phyloP scores from a whole-genome alignment of 2,329 filamentous ascomycete genomes.

The Trichoderma koningii region DNA sequence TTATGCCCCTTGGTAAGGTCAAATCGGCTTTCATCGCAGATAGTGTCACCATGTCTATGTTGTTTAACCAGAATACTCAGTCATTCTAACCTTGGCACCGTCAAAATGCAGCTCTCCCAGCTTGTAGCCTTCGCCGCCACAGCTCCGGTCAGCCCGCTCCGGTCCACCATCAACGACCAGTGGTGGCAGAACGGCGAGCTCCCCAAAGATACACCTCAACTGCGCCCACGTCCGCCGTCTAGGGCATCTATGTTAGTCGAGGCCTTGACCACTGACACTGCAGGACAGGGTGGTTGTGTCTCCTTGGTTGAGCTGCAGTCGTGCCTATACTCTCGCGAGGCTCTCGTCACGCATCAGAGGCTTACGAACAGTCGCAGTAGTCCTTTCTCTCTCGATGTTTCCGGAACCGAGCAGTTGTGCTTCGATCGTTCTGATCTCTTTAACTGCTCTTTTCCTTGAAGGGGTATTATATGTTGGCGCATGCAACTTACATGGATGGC shows the following conservation, averaged over 20 bases:
- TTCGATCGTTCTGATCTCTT: no score
- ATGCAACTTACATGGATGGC: no score
- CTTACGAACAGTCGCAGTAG: not conserved
- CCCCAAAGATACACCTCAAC: not conserved
- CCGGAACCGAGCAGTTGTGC: no score
- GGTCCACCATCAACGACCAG: not conserved
- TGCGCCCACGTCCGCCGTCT: not conserved
- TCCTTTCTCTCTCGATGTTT: not conserved
- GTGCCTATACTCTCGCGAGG: not conserved
- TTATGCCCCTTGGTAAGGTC: no score
- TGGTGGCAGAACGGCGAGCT: not conserved
- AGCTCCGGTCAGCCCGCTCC: not conserved
- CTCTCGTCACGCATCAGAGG: not conserved
- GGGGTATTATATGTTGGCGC: no score
- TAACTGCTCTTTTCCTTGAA: no score
- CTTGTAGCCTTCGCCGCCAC: not conserved
- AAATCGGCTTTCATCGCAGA: no score
- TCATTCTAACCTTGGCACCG: no score
- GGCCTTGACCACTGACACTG: not conserved
- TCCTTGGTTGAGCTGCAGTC: not conserved
- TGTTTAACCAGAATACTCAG: no score
- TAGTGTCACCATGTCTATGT: no score
- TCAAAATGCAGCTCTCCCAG: not conserved
- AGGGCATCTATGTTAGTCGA: not conserved
- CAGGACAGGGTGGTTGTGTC: not conserved